Percentiles rank a stretch among this genome's conserved stretches.
Evolutionary conservation across 1,284 basidiomycete species (phyloP).

Genomic region (Rhodotorula sp.): DNA sequence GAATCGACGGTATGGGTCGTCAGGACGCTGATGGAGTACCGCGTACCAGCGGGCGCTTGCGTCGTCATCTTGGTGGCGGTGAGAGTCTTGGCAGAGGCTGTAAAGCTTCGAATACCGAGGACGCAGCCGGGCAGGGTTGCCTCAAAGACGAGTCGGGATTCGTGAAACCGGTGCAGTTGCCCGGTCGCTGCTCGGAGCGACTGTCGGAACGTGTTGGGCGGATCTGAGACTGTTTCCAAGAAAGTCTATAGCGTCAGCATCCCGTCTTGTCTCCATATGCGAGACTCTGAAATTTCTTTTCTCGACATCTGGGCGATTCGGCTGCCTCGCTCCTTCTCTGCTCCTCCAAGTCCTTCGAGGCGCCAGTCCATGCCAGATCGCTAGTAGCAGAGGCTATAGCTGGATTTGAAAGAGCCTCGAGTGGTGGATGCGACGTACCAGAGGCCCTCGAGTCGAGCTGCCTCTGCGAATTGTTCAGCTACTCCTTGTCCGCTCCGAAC

Average conservation of each 20-base stretch:
- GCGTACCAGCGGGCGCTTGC: constrained; percentile 15
- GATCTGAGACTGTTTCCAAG: too few species aligned
- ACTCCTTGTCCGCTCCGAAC: too few species aligned
- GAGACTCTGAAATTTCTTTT: not conserved
- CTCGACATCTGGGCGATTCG: too few species aligned
- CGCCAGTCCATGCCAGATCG: too few species aligned
- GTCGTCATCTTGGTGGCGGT: constrained; percentile 1
- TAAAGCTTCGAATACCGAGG: not conserved
- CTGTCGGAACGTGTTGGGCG: constrained; percentile 6
- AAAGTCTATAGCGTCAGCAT: not conserved
- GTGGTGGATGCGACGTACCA: too few species aligned
- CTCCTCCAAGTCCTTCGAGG: too few species aligned
- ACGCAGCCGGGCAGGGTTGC: not conserved
- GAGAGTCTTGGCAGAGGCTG: rapidly evolving
- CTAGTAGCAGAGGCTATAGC: too few species aligned
- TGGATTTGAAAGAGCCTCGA: too few species aligned
- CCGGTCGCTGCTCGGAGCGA: constrained; percentile 5
- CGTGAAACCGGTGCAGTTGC: constrained; percentile 4
- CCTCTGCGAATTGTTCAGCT: too few species aligned
- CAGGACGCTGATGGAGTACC: constrained; percentile 32
- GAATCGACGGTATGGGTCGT: constrained; percentile 36
- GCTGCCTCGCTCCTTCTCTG: too few species aligned
- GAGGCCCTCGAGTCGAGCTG: too few species aligned
- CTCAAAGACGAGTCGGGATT: not conserved
- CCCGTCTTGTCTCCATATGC: not conserved